Evolutionary conservation across 75 land plant species (phyloP).

Genomic region (Ceratopteris richardii): DNA sequence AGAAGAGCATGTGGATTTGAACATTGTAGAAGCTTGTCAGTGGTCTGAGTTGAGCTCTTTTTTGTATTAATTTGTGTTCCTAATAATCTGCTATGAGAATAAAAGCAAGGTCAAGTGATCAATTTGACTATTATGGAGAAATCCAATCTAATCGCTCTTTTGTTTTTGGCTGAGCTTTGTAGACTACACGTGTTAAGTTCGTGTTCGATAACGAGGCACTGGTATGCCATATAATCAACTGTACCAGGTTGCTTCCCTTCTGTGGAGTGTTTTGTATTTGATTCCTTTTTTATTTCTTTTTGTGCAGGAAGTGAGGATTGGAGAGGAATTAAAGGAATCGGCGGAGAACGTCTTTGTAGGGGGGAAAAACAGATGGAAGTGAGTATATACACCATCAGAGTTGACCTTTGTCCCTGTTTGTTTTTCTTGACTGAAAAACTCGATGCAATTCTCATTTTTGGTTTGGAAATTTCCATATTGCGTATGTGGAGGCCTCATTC

Average conservation of each 20-base stretch:
- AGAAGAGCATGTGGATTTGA: no score
- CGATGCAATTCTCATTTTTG: background rate
- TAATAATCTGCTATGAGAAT: no score
- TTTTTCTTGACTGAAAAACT: background rate
- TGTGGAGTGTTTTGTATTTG: background rate
- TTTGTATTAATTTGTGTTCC: no score
- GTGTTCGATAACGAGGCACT: conserved; percentile 85
- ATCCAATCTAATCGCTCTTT: no score
- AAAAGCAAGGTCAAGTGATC: no score
- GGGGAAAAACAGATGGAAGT: conserved; percentile 95
- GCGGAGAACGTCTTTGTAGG: conserved; percentile 91
- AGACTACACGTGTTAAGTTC: conserved; percentile 82
- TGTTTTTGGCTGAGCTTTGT: conserved; percentile 8
- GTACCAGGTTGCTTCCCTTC: no score
- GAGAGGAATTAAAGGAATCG: conserved; percentile 67
- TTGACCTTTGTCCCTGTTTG: no score
- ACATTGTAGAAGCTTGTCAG: no score
- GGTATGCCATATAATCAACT: no score
- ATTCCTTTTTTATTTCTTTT: background rate
- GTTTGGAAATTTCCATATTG: background rate
- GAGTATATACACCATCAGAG: no score
- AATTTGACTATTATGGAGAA: no score
- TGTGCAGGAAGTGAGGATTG: conserved; percentile 77
- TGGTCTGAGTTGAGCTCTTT: no score
- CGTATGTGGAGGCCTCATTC: background rate